Evolutionary conservation across 306 rosid genomes (phyloP).

Genomic region (Purshia tridentata): DNA sequence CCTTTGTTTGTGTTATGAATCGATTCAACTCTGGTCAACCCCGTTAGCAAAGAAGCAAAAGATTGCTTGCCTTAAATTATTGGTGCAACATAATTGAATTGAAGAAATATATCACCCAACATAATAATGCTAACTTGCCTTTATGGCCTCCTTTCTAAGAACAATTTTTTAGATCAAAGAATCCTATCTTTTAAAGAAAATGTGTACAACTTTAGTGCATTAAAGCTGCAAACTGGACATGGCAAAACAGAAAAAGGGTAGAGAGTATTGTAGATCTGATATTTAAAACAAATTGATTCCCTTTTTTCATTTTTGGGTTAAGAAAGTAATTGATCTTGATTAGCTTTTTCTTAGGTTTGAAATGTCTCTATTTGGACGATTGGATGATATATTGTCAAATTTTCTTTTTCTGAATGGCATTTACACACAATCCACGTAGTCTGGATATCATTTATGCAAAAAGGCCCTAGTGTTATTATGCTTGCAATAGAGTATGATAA

Average conservation of each 20-base stretch:
- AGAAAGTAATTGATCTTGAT: not conserved
- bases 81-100: constrained; percentile 38
- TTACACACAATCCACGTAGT: too few relatives aligned
- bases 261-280: not conserved
- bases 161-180: constrained; percentile 40
- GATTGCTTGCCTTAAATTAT: constrained; percentile 26
- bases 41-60: constrained; percentile 25
- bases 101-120: constrained; percentile 33
- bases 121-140: constrained; percentile 42
- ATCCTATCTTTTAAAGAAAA: constrained; percentile 35
- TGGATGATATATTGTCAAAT: too few relatives aligned
- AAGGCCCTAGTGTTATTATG: too few relatives aligned
- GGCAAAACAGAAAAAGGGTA: constrained; percentile 2
- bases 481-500: too few relatives aligned
- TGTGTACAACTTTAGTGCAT: constrained; percentile 41
- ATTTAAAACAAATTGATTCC: not conserved
- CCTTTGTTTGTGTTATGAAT: constrained; percentile 28
- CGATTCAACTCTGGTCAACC: constrained; percentile 47
- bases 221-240: constrained; percentile 36
- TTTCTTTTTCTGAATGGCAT: too few relatives aligned
- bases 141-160: constrained; percentile 55
- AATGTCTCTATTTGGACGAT: too few relatives aligned
- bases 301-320: not conserved
- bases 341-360: too few relatives aligned
- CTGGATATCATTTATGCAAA: too few relatives aligned